A percentile compares a stretch with the other conserved stretches of the same genome.
phyloP scores from a whole-genome alignment of 1,284 basidiomycete genomes.

The Bjerkandera adusta region DNA sequence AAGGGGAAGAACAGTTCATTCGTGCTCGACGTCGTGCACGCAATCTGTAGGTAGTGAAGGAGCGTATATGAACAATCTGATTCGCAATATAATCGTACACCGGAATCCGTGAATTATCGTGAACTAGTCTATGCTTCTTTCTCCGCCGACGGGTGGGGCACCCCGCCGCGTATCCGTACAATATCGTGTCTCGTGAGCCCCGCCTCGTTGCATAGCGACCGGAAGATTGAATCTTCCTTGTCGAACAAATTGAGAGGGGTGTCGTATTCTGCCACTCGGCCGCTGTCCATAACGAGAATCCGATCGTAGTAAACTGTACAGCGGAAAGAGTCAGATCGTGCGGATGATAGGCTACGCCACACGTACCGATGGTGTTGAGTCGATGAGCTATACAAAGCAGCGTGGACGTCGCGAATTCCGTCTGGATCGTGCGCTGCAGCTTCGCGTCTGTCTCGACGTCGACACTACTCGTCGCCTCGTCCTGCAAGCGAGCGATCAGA shows the following conservation, averaged over 20 bases:
- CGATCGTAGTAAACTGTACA: slow-evolving; percentile 67
- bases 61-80: too few species aligned
- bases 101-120: too few species aligned
- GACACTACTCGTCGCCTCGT: slow-evolving; percentile 82
- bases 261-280: slow-evolving; percentile 73
- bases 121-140: too few species aligned
- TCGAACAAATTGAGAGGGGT: slow-evolving; percentile 76
- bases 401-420: slow-evolving; percentile 62
- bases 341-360: neutral
- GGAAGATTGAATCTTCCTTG: slow-evolving; percentile 68
- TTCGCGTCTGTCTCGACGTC: slow-evolving; percentile 82
- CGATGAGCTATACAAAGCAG: slow-evolving; percentile 78
- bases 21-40: too few species aligned
- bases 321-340: neutral
- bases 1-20: too few species aligned
- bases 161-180: slow-evolving; percentile 35
- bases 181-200: slow-evolving; percentile 59
- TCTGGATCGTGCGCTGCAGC: slow-evolving; percentile 72
- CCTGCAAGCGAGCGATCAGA: slow-evolving; percentile 33
- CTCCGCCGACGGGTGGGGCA: too few species aligned
- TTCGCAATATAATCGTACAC: too few species aligned
- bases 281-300: slow-evolving; percentile 74
- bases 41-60: too few species aligned
- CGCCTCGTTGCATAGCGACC: slow-evolving; percentile 73
- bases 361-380: slow-evolving; percentile 67